Percentiles rank a stretch among this genome's conserved stretches.
These are phyloP conservation scores for Amanita pseudoporphyria DNA, from an alignment of 768 basidiomycete species.

Conservation along the genomic window DNA sequence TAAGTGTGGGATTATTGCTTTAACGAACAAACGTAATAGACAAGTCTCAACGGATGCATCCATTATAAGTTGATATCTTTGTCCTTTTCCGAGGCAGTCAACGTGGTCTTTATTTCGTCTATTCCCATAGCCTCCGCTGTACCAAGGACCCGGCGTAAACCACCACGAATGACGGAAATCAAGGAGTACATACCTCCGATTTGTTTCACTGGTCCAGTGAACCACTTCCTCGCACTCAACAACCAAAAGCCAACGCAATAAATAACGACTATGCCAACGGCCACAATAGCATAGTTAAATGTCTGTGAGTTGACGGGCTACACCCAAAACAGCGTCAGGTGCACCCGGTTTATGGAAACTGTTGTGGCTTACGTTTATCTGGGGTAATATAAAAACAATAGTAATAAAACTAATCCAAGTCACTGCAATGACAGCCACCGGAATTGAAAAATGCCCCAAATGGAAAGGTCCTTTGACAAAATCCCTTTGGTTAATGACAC, in stretches of 20 bases:
- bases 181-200: constrained; percentile 36
- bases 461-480: constrained; percentile 69
- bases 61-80: too few species aligned
- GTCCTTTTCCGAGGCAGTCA: too few species aligned
- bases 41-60: too few species aligned
- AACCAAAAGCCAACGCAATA: constrained; percentile 67
- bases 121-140: constrained; percentile 41
- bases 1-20: too few species aligned
- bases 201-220: constrained; percentile 59
- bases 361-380: constrained; percentile 38
- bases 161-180: not conserved
- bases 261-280: constrained; percentile 59
- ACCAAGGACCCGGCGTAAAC: not conserved
- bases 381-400: constrained; percentile 65
- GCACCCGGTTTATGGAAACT: not conserved
- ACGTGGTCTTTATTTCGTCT: constrained; percentile 32
- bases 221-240: constrained; percentile 66
- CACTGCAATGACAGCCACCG: constrained; percentile 47
- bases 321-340: constrained; percentile 1
- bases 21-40: too few species aligned
- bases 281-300: constrained; percentile 68
- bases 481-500: constrained; percentile 46
- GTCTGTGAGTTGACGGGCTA: constrained; percentile 64
- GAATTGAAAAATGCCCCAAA: constrained; percentile 53
- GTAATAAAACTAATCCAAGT: constrained; percentile 66